Base-by-base conservation (phyloP, 331 rosid species). In the Erythrophleum ivorense region DNA sequence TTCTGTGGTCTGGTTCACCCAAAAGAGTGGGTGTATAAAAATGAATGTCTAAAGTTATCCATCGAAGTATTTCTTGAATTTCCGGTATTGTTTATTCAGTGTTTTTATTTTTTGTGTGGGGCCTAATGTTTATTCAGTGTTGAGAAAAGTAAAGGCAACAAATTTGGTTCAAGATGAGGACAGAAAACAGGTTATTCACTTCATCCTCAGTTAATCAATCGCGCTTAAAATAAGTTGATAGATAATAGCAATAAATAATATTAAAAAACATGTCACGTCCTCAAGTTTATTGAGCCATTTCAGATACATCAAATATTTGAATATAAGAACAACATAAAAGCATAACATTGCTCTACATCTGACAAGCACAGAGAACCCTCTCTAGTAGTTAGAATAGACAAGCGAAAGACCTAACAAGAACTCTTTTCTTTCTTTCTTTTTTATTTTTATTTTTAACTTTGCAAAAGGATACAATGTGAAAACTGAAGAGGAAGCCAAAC, bases 401-500 rank as follows among this genome's bases (percentile, higher is more conserved):
- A 54, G 43, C 46, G 36, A 16, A 38, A 57, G 33, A 55, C 21
- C 45, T 45, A 19, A 38, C 13, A 75, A 31, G 6, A 67, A 73
- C 58, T 21, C n/a, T 24, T 24, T 24, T 24, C 29, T 24, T 24
- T 24, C 1, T 1, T 24, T 24, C 1, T 24, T n/a, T n/a, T n/a
- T n/a, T n/a, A n/a, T n/a, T n/a, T n/a, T n/a, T n/a, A n/a, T n/a
- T 24, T 24, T 24, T 24, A 24, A 24, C 29, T 24, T 24, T 24
- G 29, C 29, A 24, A 65, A 46, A 58, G 43, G 75, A 36, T 73
- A 9, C 43, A 48, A 29, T 4, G 18, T 58, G 59, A 57, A 57
- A 57, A 57, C 21, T 55, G 62, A 55, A 54, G 14, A 65, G 48
- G 62, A 53, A 71, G 68, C 57, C 69, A 49, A 80, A 62, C 38